Evolutionary conservation across 257 asterid species (phyloP), one percentile per base, ranked within the genome.

Genomic region (Ballota nigra): DNA sequence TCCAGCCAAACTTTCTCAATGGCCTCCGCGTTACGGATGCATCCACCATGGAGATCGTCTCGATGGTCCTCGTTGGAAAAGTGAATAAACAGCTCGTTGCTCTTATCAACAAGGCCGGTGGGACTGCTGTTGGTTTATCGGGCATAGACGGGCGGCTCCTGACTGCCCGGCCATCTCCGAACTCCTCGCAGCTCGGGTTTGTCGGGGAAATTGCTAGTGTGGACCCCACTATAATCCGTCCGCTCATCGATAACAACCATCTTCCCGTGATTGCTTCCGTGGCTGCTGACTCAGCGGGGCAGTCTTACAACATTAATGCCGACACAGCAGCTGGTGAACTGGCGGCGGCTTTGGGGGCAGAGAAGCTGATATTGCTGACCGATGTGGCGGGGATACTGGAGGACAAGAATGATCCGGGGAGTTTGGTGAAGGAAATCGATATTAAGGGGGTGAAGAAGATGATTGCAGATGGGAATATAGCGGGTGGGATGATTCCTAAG

Each of bases 21-120:
- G 97, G 96, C 1, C 88, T 89, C 49, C 92, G 97, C 2, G 96
- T 89, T 16, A 87, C 95, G 0, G 97, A 91, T 70, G 92, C 95
- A 24, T 66, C 93, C 0, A 91, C 97, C 34, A 87, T 89, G 92
- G 95, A 91, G 76, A 83, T 90, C 23, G 97, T 91, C 26, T 91
- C 94, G 0, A 91, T 87, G 97, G 97, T 91, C 24, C 75, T 89
- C 53, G 90, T 85, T 10, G 95, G 95, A 15, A 89, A 89, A 71
- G 95, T 91, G 68, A 91, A 91, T 52, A 89, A 84, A 47, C 75
- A 86, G 45, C 92, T 91, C 15, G 96, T 91, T 13, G 80, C 96
- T 0, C 73, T 91, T 70, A 87, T 89, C 82, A 89, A 91, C 84
- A 86, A 87, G 80, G 95, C 92, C 0, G 92, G 95, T 29, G 96